Evolutionary conservation across 805 yeast species (phyloP).

Genomic region (Starmerella sp.): DNA sequence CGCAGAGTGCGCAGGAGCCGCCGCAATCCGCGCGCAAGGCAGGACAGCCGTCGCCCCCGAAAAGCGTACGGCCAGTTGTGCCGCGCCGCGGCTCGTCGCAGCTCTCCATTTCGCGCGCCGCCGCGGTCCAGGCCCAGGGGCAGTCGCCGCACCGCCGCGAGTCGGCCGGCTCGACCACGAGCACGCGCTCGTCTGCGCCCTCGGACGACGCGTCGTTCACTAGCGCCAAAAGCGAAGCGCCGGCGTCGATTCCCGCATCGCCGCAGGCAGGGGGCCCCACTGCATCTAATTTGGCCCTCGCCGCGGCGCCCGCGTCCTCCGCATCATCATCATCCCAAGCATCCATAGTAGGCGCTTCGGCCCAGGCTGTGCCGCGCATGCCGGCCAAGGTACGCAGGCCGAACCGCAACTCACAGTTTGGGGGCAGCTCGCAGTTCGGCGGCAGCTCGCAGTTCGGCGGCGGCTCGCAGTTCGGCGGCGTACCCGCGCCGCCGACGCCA

Average conservation of each 20-base stretch:
- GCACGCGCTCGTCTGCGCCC: not conserved
- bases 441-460: slow-evolving; percentile 1
- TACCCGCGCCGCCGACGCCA: not conserved
- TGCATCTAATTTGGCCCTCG: not conserved
- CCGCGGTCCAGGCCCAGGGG: not conserved
- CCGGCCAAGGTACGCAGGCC: not conserved
- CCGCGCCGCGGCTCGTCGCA: slow-evolving; percentile 1
- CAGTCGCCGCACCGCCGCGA: not conserved
- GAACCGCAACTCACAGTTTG: not conserved
- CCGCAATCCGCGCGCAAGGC: not conserved
- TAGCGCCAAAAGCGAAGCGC: not conserved
- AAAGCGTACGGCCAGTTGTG: not conserved
- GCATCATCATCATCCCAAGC: not conserved
- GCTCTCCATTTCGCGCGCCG: not conserved
- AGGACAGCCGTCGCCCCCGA: not conserved
- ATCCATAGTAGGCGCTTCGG: not conserved
- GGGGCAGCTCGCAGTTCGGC: not conserved
- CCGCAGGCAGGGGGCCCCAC: not conserved
- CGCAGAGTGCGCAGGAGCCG: too few relatives aligned
- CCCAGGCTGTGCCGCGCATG: not conserved
- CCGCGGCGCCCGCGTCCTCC: not conserved
- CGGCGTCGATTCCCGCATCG: not conserved
- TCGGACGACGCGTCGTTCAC: not conserved
- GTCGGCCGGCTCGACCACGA: not conserved
- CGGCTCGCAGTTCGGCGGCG: slow-evolving; percentile 3